Percentiles rank a stretch among this genome's conserved stretches.
phyloP scores from a whole-genome alignment of 306 rosid genomes.

The Mimosa pudica region DNA sequence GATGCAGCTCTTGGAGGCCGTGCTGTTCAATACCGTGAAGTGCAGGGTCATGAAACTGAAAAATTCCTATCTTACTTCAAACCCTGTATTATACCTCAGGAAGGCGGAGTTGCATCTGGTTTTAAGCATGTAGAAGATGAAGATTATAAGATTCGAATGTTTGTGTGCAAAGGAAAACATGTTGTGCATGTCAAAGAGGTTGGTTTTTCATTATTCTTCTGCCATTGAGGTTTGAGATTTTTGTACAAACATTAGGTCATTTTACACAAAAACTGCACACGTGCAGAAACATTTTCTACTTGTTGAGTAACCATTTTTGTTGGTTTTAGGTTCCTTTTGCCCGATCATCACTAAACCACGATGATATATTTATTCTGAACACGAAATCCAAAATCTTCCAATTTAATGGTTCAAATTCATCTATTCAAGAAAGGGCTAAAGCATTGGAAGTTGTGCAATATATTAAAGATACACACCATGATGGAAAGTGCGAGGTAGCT shows the following conservation, averaged over 20 bases:
- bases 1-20: slow-evolving; percentile 99
- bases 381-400: slow-evolving; percentile 84
- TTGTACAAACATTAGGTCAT: slow-evolving; percentile 1
- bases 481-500: slow-evolving; percentile 93
- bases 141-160: slow-evolving; percentile 70
- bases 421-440: slow-evolving; percentile 96
- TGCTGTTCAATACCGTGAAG: slow-evolving; percentile 93
- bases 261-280: background rate
- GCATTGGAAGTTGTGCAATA: slow-evolving; percentile 93
- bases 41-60: slow-evolving; percentile 91
- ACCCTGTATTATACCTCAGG: slow-evolving; percentile 92
- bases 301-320: slow-evolving; percentile 34
- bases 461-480: slow-evolving; percentile 83
- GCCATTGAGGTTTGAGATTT: slow-evolving; percentile 34
- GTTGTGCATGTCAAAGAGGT: slow-evolving; percentile 95
- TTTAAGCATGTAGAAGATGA: slow-evolving; percentile 82
- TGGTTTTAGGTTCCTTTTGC: slow-evolving; percentile 74
- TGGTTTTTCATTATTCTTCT: slow-evolving; percentile 44
- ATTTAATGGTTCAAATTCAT: slow-evolving; percentile 88
- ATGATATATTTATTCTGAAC: slow-evolving; percentile 86
- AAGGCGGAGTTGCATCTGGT: slow-evolving; percentile 88
- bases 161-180: slow-evolving; percentile 86
- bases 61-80: slow-evolving; percentile 84
- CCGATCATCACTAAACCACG: slow-evolving; percentile 87
- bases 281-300: slow-evolving; percentile 15